Conservation (phyloP, 345 rosid species). For the Capsella bursapastoris region DNA sequence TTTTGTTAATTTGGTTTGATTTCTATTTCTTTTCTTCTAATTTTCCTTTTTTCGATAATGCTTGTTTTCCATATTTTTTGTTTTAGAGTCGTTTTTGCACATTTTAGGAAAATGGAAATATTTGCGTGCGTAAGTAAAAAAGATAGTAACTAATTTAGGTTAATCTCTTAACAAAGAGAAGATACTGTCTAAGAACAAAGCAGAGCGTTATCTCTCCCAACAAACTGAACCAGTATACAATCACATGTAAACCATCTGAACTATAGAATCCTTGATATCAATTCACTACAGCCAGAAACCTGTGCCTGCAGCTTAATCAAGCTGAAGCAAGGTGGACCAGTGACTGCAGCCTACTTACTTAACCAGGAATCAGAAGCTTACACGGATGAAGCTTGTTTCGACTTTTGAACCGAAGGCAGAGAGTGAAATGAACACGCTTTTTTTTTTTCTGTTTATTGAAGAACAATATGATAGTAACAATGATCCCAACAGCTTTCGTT, state of each 20-base stretch:
- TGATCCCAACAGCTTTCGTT: slow-evolving; percentile 34
- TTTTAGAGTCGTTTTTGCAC: background rate
- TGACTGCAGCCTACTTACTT: no score
- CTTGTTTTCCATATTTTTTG: background rate
- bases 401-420: background rate
- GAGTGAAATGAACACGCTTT: background rate
- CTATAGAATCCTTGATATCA: no score
- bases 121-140: background rate
- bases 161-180: no score
- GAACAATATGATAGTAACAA: slow-evolving; percentile 25
- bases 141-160: no score
- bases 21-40: background rate
- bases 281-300: no score
- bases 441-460: background rate
- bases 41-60: background rate
- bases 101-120: slow-evolving; percentile 7
- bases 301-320: no score
- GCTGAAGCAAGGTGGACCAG: no score
- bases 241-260: no score
- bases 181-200: no score
- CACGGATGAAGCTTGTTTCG: background rate
- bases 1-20: background rate
- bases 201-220: no score
- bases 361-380: no score
- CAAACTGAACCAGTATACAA: no score